phyloP scores from a whole-genome alignment of 1,139 yeast genomes.

The Protomyces macrosporus region DNA sequence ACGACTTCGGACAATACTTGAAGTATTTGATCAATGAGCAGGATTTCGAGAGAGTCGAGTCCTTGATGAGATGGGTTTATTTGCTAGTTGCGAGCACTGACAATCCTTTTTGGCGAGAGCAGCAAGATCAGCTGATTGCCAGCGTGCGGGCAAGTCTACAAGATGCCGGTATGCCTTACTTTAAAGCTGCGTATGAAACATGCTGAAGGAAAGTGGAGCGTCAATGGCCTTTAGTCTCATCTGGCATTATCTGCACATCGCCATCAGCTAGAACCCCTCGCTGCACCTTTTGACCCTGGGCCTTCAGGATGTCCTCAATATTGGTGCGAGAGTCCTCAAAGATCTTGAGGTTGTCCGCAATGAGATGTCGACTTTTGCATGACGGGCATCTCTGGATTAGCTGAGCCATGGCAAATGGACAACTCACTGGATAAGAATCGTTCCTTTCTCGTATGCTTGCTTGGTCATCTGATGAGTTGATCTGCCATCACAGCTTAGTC shows the following conservation, averaged over 20 bases:
- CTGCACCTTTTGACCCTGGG: slow-evolving; percentile 69
- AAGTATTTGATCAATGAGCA: slow-evolving; percentile 21
- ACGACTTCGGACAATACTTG: slow-evolving; percentile 33
- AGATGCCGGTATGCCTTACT: too few species aligned
- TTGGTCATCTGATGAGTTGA: slow-evolving; percentile 84
- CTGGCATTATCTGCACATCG: slow-evolving; percentile 13
- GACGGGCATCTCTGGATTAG: slow-evolving; percentile 12
- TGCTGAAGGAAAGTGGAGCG: too few species aligned
- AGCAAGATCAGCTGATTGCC: too few species aligned
- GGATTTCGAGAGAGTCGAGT: slow-evolving; percentile 29
- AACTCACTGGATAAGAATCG: background rate
- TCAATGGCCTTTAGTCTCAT: background rate
- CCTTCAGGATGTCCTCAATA: slow-evolving; percentile 69
- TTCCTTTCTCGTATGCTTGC: slow-evolving; percentile 82
- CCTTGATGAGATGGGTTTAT: slow-evolving; percentile 26
- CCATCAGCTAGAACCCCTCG: slow-evolving; percentile 37
- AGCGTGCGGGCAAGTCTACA: too few species aligned
- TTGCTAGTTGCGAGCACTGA: slow-evolving; percentile 3
- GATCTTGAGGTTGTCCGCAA: slow-evolving; percentile 86
- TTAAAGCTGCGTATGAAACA: too few species aligned
- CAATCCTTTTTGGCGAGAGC: background rate
- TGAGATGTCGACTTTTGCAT: slow-evolving; percentile 74
- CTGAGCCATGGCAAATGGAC: background rate
- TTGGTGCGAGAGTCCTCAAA: slow-evolving; percentile 71
- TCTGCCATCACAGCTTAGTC: slow-evolving; percentile 56